Percentiles rank a stretch among this genome's conserved stretches.
Conservation (phyloP, 1,284 basidiomycete species). For the Laetiporus sulphureus region DNA sequence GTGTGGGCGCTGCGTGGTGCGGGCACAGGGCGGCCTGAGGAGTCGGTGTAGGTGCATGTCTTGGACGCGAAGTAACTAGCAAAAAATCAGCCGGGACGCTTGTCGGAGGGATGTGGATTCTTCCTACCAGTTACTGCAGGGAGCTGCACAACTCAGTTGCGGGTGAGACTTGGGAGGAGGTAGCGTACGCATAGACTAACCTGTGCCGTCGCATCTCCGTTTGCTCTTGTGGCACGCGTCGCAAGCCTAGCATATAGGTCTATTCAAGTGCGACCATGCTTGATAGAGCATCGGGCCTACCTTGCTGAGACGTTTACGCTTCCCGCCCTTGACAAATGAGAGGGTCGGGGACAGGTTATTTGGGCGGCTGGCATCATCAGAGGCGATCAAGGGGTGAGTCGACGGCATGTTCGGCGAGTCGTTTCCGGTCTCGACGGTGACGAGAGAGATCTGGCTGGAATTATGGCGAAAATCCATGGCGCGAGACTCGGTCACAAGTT, state of each 20-base stretch:
- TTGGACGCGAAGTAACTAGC: constrained; percentile 73
- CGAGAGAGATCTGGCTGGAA: constrained; percentile 1
- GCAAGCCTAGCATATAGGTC: constrained; percentile 47
- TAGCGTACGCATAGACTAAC: constrained; percentile 34
- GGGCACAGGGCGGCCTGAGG: constrained; percentile 69
- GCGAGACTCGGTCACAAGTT: too few relatives aligned
- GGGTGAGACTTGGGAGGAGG: too few relatives aligned
- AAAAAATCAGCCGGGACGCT: constrained; percentile 7
- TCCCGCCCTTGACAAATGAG: constrained; percentile 30
- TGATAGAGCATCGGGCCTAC: constrained; percentile 27
- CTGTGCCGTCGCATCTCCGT: constrained; percentile 74
- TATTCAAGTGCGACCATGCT: background rate
- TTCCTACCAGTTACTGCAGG: constrained; percentile 73
- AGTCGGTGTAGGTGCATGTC: constrained; percentile 72
- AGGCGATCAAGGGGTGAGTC: background rate
- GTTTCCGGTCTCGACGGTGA: background rate
- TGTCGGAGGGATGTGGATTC: background rate
- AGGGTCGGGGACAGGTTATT: constrained; percentile 18
- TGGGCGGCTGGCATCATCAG: background rate
- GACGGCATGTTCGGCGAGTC: background rate
- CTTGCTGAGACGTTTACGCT: constrained; percentile 44
- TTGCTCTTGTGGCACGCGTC: constrained; percentile 81
- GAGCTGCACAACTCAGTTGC: too few relatives aligned
- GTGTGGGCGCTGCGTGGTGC: constrained; percentile 40
- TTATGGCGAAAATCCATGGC: constrained; percentile 3